phyloP scores from a whole-genome alignment of 176 grass and related monocot genomes.

The Eragrostis nindensis region DNA sequence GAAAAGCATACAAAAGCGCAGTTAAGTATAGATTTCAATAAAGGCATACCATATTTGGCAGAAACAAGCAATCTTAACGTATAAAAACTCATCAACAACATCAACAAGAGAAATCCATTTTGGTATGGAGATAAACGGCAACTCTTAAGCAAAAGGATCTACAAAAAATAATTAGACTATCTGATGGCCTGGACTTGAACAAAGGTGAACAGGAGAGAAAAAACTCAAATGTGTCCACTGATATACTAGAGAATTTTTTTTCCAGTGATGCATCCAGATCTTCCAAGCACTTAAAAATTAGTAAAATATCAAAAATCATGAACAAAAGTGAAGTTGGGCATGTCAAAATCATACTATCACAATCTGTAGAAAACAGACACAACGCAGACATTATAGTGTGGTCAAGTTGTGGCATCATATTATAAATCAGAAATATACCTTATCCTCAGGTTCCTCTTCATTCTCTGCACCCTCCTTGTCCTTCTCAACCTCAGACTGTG shows the following conservation, averaged over 20 bases:
- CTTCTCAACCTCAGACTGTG: slow-evolving; percentile 29
- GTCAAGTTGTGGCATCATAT: not conserved
- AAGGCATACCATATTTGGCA: not conserved
- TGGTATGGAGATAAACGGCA: not conserved
- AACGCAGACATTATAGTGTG: not conserved
- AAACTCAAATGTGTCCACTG: not conserved
- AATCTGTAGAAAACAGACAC: not conserved
- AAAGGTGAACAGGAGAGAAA: not conserved
- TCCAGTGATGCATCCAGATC: not conserved
- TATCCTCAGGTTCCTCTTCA: slow-evolving; percentile 66
- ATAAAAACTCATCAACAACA: not conserved
- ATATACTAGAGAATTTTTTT: not conserved
- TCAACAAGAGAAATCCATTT: not conserved
- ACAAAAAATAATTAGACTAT: not conserved
- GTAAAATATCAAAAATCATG: not conserved
- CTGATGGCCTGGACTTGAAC: not conserved
- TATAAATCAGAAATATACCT: too few species aligned
- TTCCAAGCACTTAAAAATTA: not conserved
- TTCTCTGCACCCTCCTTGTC: slow-evolving; percentile 51
- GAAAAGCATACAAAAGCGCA: too few species aligned
- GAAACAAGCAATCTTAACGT: not conserved
- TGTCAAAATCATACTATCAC: not conserved
- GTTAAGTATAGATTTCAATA: not conserved
- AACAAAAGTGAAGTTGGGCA: not conserved
- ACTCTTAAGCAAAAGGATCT: not conserved